Percentiles rank a stretch among this genome's conserved stretches.
These are phyloP conservation scores for Sclerospora graminicola DNA, from an alignment of 352 stramenopile genomes.

Conservation along the genomic window DNA sequence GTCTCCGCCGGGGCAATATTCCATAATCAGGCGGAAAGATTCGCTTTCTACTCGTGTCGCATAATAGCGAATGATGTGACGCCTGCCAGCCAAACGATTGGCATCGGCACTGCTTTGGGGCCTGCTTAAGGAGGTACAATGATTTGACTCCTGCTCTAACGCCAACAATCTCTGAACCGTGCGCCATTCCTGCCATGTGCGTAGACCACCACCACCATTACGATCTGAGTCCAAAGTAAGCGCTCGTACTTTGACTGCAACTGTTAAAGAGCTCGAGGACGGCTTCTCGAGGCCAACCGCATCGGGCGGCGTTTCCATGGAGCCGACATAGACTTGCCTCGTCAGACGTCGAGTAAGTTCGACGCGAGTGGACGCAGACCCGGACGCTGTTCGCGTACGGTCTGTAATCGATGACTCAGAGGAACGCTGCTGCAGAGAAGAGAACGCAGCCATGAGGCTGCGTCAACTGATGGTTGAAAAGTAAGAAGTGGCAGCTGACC, in stretches of 20 bases:
- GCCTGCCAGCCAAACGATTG: slow-evolving; percentile 19
- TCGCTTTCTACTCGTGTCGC: slow-evolving; percentile 33
- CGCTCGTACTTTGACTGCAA: slow-evolving; percentile 26
- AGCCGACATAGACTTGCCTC: slow-evolving; percentile 22
- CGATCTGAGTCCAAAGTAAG: slow-evolving; percentile 26
- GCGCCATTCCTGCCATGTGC: slow-evolving; percentile 31
- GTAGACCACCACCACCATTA: slow-evolving; percentile 21
- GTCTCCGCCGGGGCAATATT: slow-evolving; percentile 43
- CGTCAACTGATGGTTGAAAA: not conserved
- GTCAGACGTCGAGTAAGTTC: slow-evolving; percentile 19
- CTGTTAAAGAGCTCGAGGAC: slow-evolving; percentile 3
- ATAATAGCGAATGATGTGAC: slow-evolving; percentile 36
- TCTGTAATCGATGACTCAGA: slow-evolving; percentile 11
- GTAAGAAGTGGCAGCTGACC: not conserved
- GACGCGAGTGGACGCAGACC: slow-evolving; percentile 12
- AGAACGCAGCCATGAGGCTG: slow-evolving; percentile 7
- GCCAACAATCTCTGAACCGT: slow-evolving; percentile 22
- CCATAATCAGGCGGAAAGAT: slow-evolving; percentile 44
- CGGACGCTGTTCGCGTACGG: slow-evolving; percentile 10
- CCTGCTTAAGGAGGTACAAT: slow-evolving; percentile 3
- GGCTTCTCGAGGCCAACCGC: slow-evolving; percentile 8
- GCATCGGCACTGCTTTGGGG: not conserved
- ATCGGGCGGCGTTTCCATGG: slow-evolving; percentile 12
- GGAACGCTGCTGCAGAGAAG: slow-evolving; percentile 9
- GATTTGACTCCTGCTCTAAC: slow-evolving; percentile 14